Base-by-base conservation (phyloP, 108 stramenopile genomes). In the Nannochloropsis oceanica region DNA sequence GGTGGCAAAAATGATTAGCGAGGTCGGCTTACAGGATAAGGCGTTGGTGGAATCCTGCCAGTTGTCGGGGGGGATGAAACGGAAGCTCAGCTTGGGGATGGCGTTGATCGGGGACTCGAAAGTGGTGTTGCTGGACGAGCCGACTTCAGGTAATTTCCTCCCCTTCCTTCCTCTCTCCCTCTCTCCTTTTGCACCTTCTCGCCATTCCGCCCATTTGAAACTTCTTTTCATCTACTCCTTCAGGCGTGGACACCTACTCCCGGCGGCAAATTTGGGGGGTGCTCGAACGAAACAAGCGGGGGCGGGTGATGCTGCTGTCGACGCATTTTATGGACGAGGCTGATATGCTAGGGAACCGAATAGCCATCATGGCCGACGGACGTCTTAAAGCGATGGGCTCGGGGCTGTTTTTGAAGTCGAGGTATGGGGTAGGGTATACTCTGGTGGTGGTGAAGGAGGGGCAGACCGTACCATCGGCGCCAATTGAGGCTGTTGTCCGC, bases 321-420 rank as follows among this genome's bases (percentile, higher is more conserved):
- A 99, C 97, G 50, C 99, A 99, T 85, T 97, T 96, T 86, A 97
- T 97, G 97, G 97, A 97, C 89, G 98, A 99, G 90, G 96, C 96
- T 81, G 97, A 99, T 81, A 94, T 96, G 0, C 89, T 99, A 14
- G 98, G 97, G 84, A 97, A 97, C 43, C 92, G 97, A 43, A 96
- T 99, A 79, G 96, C 93, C 26, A 97, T 99, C 89, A 97, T 98
- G 95, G 94, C 95, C 7, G 91, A 92, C 26, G 99, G 99, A 22
- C 92, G 84, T 14, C 91, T 99, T 11, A 87, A 92, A 26, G 97
- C 97, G 87, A 44, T 95, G 22, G 99, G 99, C 25, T 93, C 92
- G 46, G 87, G 93, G 44, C 92, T 95, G 43, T 93, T 94, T 44
- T 90, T 96, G 13, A 97, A 96, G 92, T 90, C 81, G 26, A 59